Evolutionary conservation across 768 basidiomycete genomes (phyloP).

Genomic region (Collybiopsis confluens): DNA sequence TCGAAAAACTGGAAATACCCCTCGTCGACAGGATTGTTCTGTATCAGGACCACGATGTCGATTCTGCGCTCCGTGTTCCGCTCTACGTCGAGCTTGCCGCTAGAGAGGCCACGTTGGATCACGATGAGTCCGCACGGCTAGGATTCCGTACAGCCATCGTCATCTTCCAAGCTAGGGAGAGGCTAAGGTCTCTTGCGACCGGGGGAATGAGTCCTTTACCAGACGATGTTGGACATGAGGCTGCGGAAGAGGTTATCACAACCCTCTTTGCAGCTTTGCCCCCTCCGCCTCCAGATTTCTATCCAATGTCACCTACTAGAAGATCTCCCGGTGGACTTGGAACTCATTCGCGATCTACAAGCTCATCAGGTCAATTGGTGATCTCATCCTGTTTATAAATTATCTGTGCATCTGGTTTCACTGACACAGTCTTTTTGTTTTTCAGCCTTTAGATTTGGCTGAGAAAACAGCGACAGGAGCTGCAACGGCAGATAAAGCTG

Average conservation of each 20-base stretch:
- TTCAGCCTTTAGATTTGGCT: too few relatives aligned
- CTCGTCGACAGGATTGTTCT: constrained; percentile 31
- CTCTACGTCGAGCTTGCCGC: constrained; percentile 50
- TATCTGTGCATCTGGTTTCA: too few relatives aligned
- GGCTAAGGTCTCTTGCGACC: constrained; percentile 28
- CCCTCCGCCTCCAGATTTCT: not conserved
- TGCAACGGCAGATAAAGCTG: too few relatives aligned
- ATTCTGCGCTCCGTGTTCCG: constrained; percentile 42
- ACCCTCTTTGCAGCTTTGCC: constrained; percentile 3
- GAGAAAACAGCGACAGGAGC: too few relatives aligned
- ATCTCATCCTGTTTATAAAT: not conserved
- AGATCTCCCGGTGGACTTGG: not conserved
- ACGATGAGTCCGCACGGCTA: constrained; percentile 52
- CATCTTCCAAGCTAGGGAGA: constrained; percentile 52
- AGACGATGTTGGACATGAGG: not conserved
- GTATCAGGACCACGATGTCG: constrained; percentile 51
- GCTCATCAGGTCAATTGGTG: constrained; percentile 3
- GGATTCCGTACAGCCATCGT: constrained; percentile 51
- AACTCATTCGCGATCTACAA: not conserved
- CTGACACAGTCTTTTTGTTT: too few relatives aligned
- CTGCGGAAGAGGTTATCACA: not conserved
- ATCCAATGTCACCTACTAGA: not conserved
- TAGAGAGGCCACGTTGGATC: constrained; percentile 44
- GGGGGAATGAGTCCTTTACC: constrained; percentile 19
- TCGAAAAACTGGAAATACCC: constrained; percentile 23